Percentiles rank a stretch among this genome's conserved stretches.
Evolutionary conservation across 2,329 filamentous ascomycete species (phyloP).

Genomic region (Colletotrichum trifolii): DNA sequence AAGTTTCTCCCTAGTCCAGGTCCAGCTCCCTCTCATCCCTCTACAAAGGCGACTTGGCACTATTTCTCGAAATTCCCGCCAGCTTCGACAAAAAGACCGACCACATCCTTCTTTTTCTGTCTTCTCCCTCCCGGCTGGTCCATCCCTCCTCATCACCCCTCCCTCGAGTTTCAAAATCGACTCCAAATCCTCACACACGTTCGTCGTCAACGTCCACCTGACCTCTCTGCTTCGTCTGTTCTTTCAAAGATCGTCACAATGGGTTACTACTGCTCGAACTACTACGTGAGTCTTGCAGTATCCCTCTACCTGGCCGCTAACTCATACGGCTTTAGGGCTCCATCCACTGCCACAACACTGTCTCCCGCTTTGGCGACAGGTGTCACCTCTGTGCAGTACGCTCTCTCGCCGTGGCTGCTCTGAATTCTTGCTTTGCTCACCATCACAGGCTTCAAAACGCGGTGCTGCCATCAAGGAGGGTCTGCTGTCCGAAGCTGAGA

Average conservation of each 20-base stretch:
- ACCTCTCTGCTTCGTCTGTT: slow-evolving; percentile 3
- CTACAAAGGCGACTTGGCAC: slow-evolving; percentile 17
- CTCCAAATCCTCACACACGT: background rate
- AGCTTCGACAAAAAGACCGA: slow-evolving; percentile 11
- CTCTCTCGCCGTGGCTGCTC: background rate
- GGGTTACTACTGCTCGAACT: slow-evolving; percentile 48
- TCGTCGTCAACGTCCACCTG: slow-evolving; percentile 2
- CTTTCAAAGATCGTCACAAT: slow-evolving; percentile 35
- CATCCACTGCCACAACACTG: slow-evolving; percentile 46
- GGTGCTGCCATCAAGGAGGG: slow-evolving; percentile 35
- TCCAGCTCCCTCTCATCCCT: background rate
- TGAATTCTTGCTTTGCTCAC: background rate
- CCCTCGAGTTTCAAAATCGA: slow-evolving; percentile 9
- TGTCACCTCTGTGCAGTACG: slow-evolving; percentile 45
- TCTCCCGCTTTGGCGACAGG: slow-evolving; percentile 44
- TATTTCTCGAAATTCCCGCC: slow-evolving; percentile 28
- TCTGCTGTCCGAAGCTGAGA: slow-evolving; percentile 33
- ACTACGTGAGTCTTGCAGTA: slow-evolving; percentile 41
- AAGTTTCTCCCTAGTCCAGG: slow-evolving; percentile 26
- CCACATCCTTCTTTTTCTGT: background rate
- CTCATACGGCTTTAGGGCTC: slow-evolving; percentile 40
- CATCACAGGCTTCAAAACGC: slow-evolving; percentile 32
- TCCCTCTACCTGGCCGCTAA: background rate
- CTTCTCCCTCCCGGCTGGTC: slow-evolving; percentile 18
- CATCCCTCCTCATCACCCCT: slow-evolving; percentile 29